A percentile compares a stretch with the other conserved stretches of the same genome.
phyloP scores from a whole-genome alignment of 352 stramenopile genomes.

The Globisporangium orthogonon region DNA sequence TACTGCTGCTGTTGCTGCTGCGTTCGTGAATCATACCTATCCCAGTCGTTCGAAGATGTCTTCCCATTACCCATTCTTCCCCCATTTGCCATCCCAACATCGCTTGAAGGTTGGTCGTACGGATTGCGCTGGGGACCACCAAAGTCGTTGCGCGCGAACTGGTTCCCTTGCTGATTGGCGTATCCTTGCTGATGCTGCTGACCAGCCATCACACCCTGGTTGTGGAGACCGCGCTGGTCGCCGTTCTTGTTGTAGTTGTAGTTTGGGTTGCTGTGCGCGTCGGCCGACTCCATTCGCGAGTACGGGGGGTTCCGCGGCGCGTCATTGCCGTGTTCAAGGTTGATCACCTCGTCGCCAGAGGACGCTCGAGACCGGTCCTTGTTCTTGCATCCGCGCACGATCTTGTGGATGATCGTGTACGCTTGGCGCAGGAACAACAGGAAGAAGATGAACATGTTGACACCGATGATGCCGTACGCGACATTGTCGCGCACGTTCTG shows the following conservation, averaged over 20 bases:
- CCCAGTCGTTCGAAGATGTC: constrained; percentile 5
- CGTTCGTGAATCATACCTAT: constrained; percentile 2
- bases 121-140: constrained; percentile 5
- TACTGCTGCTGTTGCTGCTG: constrained; percentile 8
- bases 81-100: not conserved
- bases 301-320: constrained; percentile 10
- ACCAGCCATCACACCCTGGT: not conserved
- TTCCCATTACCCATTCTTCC: not conserved
- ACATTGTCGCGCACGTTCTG: constrained; percentile 77
- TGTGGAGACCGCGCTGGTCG: constrained; percentile 1
- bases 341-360: constrained; percentile 33
- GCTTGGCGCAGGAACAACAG: constrained; percentile 72
- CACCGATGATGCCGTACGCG: constrained; percentile 78
- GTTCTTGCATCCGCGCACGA: constrained; percentile 44
- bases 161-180: constrained; percentile 1
- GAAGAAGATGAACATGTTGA: constrained; percentile 83
- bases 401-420: constrained; percentile 74
- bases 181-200: not conserved
- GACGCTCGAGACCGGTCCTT: constrained; percentile 16
- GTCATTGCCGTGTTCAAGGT: constrained; percentile 43
- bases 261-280: constrained; percentile 10
- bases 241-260: not conserved
- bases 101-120: not conserved
- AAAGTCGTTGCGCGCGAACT: constrained; percentile 6
- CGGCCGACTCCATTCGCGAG: constrained; percentile 15